A percentile compares a stretch with the other conserved stretches of the same genome.
These are phyloP conservation scores for Pleurozium schreberi DNA, from an alignment of 225 moss, liverwort and hornwort species.

Conservation along the genomic window DNA sequence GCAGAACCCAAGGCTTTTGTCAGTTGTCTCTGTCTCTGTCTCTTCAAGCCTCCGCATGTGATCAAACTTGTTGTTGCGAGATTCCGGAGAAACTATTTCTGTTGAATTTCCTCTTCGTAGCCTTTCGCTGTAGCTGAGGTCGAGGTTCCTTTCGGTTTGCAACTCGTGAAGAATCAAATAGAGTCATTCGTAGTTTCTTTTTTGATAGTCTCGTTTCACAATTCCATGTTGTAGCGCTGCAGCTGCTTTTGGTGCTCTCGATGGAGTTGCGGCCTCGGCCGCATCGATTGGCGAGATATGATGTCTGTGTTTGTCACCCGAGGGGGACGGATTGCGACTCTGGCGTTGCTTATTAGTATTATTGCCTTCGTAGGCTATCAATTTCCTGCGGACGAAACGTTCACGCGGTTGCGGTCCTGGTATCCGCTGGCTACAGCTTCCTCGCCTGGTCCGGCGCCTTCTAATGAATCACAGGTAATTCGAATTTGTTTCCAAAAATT, in stretches of 20 bases:
- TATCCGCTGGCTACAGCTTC: background rate
- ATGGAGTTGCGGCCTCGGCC: constrained; percentile 25
- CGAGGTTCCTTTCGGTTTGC: background rate
- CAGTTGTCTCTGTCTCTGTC: background rate
- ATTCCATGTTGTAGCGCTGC: background rate
- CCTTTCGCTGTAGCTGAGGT: background rate
- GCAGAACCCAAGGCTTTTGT: background rate
- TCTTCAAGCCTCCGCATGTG: background rate
- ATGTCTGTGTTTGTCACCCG: background rate
- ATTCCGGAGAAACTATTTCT: background rate
- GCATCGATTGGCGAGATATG: background rate
- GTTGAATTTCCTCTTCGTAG: background rate
- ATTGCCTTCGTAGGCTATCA: constrained; percentile 16
- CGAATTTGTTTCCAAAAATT: background rate
- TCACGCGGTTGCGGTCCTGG: constrained; percentile 16
- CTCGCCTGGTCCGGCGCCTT: background rate
- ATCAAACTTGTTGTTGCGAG: background rate
- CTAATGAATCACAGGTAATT: background rate
- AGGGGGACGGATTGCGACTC: constrained; percentile 9
- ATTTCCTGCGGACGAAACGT: constrained; percentile 8
- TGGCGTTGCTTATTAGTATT: constrained; percentile 3
- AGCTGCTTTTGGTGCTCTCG: background rate
- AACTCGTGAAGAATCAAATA: background rate
- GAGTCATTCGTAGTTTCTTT: background rate
- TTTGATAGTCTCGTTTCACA: background rate